Evolutionary conservation across 164 flowering plant genomes (phyloP), one percentile per base, ranked within the genome.

Genomic region (Malania oleifera): DNA sequence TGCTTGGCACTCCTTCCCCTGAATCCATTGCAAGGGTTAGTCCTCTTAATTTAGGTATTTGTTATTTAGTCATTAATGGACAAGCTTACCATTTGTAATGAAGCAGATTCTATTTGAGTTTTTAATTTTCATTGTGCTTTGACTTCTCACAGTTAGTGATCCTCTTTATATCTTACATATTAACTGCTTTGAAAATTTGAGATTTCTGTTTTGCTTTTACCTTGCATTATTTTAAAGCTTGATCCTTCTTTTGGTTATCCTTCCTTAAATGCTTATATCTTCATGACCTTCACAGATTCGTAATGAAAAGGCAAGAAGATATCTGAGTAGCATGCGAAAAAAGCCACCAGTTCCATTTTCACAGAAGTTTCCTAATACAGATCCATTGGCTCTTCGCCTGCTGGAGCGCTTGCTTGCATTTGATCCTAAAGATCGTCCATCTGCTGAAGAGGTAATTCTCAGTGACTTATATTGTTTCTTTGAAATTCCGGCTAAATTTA

Each of bases 221-320:
- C 11, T 39, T 39, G 9, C 9, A 4, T 31, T 31, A 4, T 17
- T 12, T 28, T 24, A 18, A 25, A 10, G 34, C 19, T 29, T 23
- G 8, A 29, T 8, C 34, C 5, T 44, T 26, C 28, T 41, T 25
- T 44, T 10, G 7, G 4, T 61, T 52, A 7, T 14, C 23, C 8
- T 27, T 39, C 17, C 29, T 22, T 60, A 15, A 12, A 19, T 57
- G 29, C 23, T 60, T 24, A 44, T 14, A 38, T 26, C 25, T n/a
- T 39, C 27, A 25, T 46, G 12, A 29, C 34, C 17, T 56, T 57
- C 62, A 54, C 73, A 86, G 93, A 80, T 86, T 60, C 80, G 87
- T 9, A 86, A 84, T 72, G 93, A 82, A 62, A 86, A 84, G 70
- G 93, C 87, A 44, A 77, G 84, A 53, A 79, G 81, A 67, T 84